These are phyloP conservation scores for Lactarius indigo DNA, from an alignment of 768 basidiomycete genomes.

Conservation along the genomic window DNA sequence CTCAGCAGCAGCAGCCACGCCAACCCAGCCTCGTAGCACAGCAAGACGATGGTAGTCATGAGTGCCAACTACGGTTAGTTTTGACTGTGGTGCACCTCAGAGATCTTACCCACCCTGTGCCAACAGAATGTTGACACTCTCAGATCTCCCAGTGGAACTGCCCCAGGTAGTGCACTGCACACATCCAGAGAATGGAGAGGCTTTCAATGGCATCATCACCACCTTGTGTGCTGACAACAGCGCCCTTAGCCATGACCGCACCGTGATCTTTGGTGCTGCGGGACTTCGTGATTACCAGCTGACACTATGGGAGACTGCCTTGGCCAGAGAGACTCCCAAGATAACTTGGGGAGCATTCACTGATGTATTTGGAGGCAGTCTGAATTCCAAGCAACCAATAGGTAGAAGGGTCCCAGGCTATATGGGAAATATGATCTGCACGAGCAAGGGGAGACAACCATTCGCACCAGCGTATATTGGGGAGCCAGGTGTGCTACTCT, in stretches of 20 bases:
- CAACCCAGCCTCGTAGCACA: too few relatives aligned
- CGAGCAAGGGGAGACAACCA: background rate
- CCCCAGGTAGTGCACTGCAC: too few relatives aligned
- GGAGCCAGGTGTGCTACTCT: background rate
- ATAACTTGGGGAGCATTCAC: background rate
- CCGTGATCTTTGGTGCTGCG: background rate
- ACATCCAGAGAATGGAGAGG: background rate
- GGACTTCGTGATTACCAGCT: background rate
- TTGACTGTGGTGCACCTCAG: too few relatives aligned
- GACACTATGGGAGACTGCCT: background rate
- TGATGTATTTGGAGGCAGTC: background rate
- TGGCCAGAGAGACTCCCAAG: background rate
- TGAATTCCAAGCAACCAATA: fast-evolving
- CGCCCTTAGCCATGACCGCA: too few relatives aligned
- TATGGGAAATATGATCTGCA: background rate
- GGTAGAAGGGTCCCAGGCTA: background rate
- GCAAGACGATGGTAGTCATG: too few relatives aligned
- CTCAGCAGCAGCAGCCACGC: too few relatives aligned
- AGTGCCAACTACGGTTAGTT: too few relatives aligned
- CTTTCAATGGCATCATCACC: background rate
- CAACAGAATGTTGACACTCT: too few relatives aligned
- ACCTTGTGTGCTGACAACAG: background rate
- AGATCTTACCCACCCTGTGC: too few relatives aligned
- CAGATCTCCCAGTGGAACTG: too few relatives aligned
- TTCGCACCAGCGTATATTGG: background rate